Conservation (phyloP, 2,329 filamentous ascomycete genomes). For the Metarhizium brunneum region DNA sequence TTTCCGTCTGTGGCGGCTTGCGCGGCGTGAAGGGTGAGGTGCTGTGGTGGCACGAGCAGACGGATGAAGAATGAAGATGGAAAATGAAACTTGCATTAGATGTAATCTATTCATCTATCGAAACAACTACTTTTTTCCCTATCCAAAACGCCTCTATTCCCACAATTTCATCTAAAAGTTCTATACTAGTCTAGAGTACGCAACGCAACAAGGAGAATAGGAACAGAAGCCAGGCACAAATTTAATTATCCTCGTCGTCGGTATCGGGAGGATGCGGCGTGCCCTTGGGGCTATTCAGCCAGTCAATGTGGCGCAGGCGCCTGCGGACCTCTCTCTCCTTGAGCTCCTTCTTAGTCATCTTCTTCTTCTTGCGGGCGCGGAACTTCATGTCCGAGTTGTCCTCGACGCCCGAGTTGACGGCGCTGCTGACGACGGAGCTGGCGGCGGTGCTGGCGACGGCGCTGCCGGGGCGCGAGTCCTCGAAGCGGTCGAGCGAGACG, state of each 20-base stretch:
- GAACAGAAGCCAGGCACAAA: background rate
- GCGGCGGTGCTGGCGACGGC: slow-evolving; percentile 44
- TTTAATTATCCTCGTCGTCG: slow-evolving; percentile 53
- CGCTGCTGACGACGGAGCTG: slow-evolving; percentile 50
- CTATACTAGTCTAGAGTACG: background rate
- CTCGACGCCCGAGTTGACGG: slow-evolving; percentile 53
- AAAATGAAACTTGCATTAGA: too few species aligned
- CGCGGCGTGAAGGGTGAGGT: too few species aligned
- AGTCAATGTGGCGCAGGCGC: slow-evolving; percentile 75
- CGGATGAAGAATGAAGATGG: too few species aligned
- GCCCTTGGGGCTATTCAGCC: slow-evolving; percentile 79
- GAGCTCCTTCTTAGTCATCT: slow-evolving; percentile 92
- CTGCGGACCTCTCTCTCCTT: slow-evolving; percentile 89
- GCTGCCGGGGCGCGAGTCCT: slow-evolving; percentile 63
- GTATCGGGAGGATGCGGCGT: slow-evolving; percentile 70
- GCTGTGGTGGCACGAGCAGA: too few species aligned
- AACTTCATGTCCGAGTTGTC: slow-evolving; percentile 79
- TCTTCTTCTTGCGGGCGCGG: slow-evolving; percentile 88
- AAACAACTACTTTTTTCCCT: background rate
- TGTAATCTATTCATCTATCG: background rate
- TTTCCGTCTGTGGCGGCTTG: too few species aligned
- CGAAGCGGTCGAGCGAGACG: slow-evolving; percentile 72
- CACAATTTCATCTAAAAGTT: background rate
- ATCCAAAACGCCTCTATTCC: slow-evolving; percentile 1
- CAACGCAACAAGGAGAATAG: background rate